phyloP scores from a whole-genome alignment of 116 monocot species.

The Thalassia testudinum region DNA sequence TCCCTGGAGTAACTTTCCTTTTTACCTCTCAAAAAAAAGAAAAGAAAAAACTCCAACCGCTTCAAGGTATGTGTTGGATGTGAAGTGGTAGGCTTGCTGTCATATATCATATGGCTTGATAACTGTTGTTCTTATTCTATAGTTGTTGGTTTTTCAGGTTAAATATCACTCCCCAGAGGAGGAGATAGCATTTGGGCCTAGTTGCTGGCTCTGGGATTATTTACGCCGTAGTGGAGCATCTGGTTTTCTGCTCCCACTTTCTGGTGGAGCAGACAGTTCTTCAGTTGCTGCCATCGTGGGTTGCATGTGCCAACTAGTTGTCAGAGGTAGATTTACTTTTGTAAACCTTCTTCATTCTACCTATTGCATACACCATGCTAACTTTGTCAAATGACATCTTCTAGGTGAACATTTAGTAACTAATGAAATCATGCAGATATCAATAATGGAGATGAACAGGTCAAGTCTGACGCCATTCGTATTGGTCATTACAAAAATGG shows the following conservation, averaged over 20 bases:
- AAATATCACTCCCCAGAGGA: slow-evolving; percentile 89
- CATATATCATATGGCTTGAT: too few species aligned
- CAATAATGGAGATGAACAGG: slow-evolving; percentile 81
- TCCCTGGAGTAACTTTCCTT: too few species aligned
- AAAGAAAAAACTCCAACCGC: too few species aligned
- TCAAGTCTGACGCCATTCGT: slow-evolving; percentile 86
- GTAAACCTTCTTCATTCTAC: too few species aligned
- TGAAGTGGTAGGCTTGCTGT: neutral
- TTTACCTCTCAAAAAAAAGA: too few species aligned
- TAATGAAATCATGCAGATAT: slow-evolving; percentile 47
- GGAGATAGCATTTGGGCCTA: slow-evolving; percentile 94
- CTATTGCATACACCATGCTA: too few species aligned
- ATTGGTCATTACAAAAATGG: slow-evolving; percentile 96
- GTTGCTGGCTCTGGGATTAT: slow-evolving; percentile 99
- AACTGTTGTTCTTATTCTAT: too few species aligned
- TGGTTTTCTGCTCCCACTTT: slow-evolving; percentile 95
- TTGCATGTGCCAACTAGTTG: slow-evolving; percentile 96
- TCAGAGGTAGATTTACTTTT: slow-evolving; percentile 41
- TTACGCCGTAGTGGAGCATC: slow-evolving; percentile 94
- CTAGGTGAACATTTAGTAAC: neutral
- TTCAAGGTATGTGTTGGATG: too few species aligned
- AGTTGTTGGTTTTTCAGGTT: slow-evolving; percentile 23
- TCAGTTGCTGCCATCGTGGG: slow-evolving; percentile 97
- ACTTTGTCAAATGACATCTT: neutral
- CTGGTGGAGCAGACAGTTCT: slow-evolving; percentile 99